Evolutionary conservation across 2,329 filamentous ascomycete genomes (phyloP).

Genomic region (Colletotrichum falcatum): DNA sequence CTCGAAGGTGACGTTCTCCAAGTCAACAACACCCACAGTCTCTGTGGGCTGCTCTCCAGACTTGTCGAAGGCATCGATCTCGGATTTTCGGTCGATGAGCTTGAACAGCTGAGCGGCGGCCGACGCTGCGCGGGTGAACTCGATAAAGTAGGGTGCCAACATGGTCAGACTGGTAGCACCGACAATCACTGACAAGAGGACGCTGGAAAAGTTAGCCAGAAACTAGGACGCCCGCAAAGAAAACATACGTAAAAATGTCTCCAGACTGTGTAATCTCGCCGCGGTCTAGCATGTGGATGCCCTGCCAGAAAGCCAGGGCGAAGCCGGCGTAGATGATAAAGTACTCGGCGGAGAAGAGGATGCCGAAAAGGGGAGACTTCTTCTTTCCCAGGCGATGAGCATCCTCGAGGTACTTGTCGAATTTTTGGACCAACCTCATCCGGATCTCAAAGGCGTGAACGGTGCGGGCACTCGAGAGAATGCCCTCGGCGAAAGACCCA

Average conservation of each 20-base stretch:
- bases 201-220: slow-evolving; percentile 43
- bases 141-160: slow-evolving; percentile 53
- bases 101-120: slow-evolving; percentile 52
- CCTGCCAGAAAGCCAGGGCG: slow-evolving; percentile 60
- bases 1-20: slow-evolving; percentile 57
- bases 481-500: slow-evolving; percentile 52
- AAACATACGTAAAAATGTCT: slow-evolving; percentile 53
- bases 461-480: slow-evolving; percentile 54
- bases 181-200: slow-evolving; percentile 54
- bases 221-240: no score
- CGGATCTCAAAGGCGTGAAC: slow-evolving; percentile 59
- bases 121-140: slow-evolving; percentile 54
- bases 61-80: slow-evolving; percentile 52
- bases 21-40: slow-evolving; percentile 50
- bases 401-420: slow-evolving; percentile 52
- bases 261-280: slow-evolving; percentile 54
- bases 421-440: slow-evolving; percentile 53
- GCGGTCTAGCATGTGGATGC: slow-evolving; percentile 51
- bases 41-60: slow-evolving; percentile 48
- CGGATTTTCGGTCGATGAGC: slow-evolving; percentile 53
- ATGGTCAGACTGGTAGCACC: slow-evolving; percentile 52
- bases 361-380: slow-evolving; percentile 53
- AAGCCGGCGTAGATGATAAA: slow-evolving; percentile 57
- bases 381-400: slow-evolving; percentile 53
- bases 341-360: slow-evolving; percentile 55